phyloP scores from a whole-genome alignment of 1,284 basidiomycete species.

The Tilletia indica region DNA sequence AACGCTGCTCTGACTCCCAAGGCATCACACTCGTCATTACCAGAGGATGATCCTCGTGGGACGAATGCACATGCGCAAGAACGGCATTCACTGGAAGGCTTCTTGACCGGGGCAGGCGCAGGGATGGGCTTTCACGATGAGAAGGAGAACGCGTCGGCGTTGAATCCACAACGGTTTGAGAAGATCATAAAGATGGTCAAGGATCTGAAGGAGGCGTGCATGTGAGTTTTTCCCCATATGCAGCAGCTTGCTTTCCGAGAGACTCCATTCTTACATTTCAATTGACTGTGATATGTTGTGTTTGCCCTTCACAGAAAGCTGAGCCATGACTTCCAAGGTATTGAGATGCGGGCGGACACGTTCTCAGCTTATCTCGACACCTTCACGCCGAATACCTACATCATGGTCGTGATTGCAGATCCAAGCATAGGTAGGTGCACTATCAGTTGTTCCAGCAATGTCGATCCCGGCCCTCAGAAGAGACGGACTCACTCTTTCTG shows the following conservation, averaged over 20 bases:
- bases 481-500: background rate
- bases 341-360: slow-evolving; percentile 51
- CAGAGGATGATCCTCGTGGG: background rate
- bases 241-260: background rate
- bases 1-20: background rate
- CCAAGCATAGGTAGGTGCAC: slow-evolving; percentile 71
- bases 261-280: background rate
- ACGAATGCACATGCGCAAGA: background rate
- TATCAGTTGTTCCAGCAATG: background rate
- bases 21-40: background rate
- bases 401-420: slow-evolving; percentile 83
- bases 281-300: background rate
- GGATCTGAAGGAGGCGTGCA: slow-evolving; percentile 85
- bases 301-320: slow-evolving; percentile 26
- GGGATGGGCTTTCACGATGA: slow-evolving; percentile 46
- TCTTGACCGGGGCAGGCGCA: slow-evolving; percentile 31
- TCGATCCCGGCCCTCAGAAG: background rate
- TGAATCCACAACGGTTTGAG: slow-evolving; percentile 84
- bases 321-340: slow-evolving; percentile 45
- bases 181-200: slow-evolving; percentile 94
- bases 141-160: slow-evolving; percentile 39
- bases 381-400: slow-evolving; percentile 89
- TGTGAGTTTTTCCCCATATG: slow-evolving; percentile 64
- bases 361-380: slow-evolving; percentile 92
- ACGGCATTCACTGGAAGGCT: background rate